Conservation (phyloP, 2,329 filamentous ascomycete genomes). For the Exophiala viscosa region DNA sequence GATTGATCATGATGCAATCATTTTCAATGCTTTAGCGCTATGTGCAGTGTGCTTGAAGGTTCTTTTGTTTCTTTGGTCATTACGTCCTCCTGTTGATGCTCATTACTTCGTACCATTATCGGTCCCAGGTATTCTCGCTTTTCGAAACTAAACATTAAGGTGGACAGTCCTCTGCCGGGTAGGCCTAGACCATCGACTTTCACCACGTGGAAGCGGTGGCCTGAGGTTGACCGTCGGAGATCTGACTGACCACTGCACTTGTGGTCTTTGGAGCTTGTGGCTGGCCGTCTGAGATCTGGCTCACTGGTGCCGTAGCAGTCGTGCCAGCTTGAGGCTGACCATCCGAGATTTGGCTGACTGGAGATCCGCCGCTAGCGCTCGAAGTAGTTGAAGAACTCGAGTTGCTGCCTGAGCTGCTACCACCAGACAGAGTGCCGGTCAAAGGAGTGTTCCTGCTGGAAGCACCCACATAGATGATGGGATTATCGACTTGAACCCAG, state of each 20-base stretch:
- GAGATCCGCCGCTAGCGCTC: conserved; percentile 9
- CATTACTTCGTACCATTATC: no score
- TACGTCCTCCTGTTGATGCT: no score
- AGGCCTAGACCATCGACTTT: no score
- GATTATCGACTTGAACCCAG: conserved; percentile 64
- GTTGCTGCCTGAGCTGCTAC: conserved; percentile 1
- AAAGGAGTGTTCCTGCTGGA: conserved; percentile 57
- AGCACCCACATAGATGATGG: conserved; percentile 57
- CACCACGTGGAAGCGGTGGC: conserved; percentile 2
- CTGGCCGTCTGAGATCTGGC: conserved; percentile 12
- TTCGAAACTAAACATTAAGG: no score
- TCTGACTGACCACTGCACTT: conserved; percentile 14
- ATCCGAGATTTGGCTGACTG: conserved; percentile 31
- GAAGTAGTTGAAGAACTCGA: conserved; percentile 3
- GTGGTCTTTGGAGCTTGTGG: conserved; percentile 31
- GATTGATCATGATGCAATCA: no score
- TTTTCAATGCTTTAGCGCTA: no score
- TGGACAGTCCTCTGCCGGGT: no score
- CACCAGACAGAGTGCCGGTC: conserved; percentile 34
- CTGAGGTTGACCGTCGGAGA: conserved; percentile 21
- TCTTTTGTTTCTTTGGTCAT: no score
- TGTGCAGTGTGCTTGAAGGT: no score
- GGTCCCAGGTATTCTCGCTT: no score
- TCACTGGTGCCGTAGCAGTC: neutral
- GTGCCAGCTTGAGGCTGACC: conserved; percentile 32